A percentile compares a stretch with the other conserved stretches of the same genome.
Conservation (phyloP, 805 yeast species). For the Komagataella kurtzmanii region DNA sequence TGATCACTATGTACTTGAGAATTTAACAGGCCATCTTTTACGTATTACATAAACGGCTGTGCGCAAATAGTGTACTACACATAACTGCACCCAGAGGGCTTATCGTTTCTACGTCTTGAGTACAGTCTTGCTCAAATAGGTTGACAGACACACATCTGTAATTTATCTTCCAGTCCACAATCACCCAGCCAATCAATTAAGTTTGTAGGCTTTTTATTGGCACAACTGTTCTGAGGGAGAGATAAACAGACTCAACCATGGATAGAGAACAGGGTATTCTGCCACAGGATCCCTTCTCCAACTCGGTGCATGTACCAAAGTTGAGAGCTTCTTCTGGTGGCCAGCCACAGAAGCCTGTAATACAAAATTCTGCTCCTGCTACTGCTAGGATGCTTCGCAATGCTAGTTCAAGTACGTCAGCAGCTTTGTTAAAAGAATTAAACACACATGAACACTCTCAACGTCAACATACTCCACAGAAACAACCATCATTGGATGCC, state of each 20-base stretch:
- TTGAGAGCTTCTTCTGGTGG: not conserved
- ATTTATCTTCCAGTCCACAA: not conserved
- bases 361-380: conserved; percentile 34
- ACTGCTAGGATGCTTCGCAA: conserved; percentile 60
- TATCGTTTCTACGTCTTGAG: not conserved
- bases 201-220: not conserved
- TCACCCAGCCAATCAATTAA: not conserved
- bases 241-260: not conserved
- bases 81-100: not conserved
- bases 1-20: too few relatives aligned
- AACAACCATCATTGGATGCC: conserved; percentile 2
- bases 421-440: not conserved
- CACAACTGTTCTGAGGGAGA: not conserved
- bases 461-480: conserved; percentile 2
- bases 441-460: conserved; percentile 1
- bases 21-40: too few relatives aligned
- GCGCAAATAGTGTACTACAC: not conserved
- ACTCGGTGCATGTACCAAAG: not conserved
- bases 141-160: not conserved
- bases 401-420: conserved; percentile 18
- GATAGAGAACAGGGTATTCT: not conserved
- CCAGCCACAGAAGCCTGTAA: conserved; percentile 3
- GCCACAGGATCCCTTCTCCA: not conserved
- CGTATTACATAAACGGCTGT: not conserved
- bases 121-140: not conserved